phyloP scores from a whole-genome alignment of 768 basidiomycete genomes.

The Psilocybe tampanensis region DNA sequence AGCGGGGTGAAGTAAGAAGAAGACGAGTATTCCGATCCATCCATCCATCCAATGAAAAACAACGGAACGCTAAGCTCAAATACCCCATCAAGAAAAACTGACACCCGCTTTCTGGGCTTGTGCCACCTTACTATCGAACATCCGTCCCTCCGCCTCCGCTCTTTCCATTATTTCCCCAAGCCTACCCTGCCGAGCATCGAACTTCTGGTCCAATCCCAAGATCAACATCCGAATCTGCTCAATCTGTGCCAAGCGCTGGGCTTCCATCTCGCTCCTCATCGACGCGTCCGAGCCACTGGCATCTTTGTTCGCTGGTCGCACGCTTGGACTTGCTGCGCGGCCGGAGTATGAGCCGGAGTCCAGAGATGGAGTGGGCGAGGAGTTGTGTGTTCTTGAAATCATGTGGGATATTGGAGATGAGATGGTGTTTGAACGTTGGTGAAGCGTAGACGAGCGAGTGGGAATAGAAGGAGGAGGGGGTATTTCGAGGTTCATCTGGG shows the following conservation, averaged over 20 bases:
- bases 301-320: too few relatives aligned
- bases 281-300: too few relatives aligned
- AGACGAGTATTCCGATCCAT: too few relatives aligned
- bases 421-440: constrained; percentile 38
- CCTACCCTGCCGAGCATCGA: constrained; percentile 64
- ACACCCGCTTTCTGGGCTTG: constrained; percentile 8
- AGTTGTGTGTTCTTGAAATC: constrained; percentile 10
- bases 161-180: constrained; percentile 58
- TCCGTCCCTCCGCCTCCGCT: constrained; percentile 60
- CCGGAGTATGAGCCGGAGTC: constrained; percentile 17
- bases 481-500: constrained; percentile 36
- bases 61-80: too few relatives aligned
- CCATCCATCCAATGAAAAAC: too few relatives aligned
- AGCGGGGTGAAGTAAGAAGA: too few relatives aligned
- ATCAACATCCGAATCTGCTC: constrained; percentile 71
- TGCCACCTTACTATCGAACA: constrained; percentile 41
- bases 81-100: not conserved
- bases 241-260: constrained; percentile 52
- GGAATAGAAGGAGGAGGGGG: constrained; percentile 21
- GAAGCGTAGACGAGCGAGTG: constrained; percentile 24
- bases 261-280: constrained; percentile 10
- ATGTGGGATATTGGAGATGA: constrained; percentile 23
- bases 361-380: constrained; percentile 23
- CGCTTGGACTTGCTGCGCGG: not conserved
- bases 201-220: constrained; percentile 75